These are phyloP conservation scores for Podospora pseudoanserina DNA, from an alignment of 495 filamentous ascomycete genomes.

Conservation along the genomic window DNA sequence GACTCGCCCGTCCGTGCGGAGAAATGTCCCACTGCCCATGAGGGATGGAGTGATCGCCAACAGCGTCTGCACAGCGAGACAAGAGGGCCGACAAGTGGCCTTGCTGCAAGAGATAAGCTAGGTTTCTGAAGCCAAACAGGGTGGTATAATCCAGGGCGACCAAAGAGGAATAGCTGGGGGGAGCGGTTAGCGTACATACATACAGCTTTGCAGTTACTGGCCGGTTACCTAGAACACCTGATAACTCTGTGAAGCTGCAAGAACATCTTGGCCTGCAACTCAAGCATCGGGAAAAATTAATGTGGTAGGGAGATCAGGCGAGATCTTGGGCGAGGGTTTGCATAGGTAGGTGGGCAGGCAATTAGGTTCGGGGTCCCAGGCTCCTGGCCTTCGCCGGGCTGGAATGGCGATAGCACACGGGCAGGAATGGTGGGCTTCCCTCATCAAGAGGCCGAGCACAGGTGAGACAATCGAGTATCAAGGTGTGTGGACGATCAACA, in stretches of 20 bases:
- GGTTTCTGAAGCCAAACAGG: constrained; percentile 9
- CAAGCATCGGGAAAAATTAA: constrained; percentile 12
- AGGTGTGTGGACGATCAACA: background rate
- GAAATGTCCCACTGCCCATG: constrained; percentile 2
- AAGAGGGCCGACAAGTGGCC: constrained; percentile 1
- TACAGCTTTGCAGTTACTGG: background rate
- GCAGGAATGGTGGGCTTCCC: constrained; percentile 13
- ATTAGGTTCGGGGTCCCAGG: background rate
- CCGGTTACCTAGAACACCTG: background rate
- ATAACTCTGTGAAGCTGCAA: background rate
- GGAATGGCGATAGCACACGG: constrained; percentile 15
- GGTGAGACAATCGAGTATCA: background rate
- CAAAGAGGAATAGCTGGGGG: constrained; percentile 7
- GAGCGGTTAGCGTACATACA: constrained; percentile 6
- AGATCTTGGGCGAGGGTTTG: constrained; percentile 4
- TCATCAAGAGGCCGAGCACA: background rate
- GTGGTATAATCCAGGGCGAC: constrained; percentile 6
- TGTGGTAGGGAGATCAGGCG: constrained; percentile 22
- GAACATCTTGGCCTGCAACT: background rate
- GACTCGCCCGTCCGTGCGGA: constrained; percentile 15
- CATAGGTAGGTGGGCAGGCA: constrained; percentile 1
- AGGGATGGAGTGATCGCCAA: constrained; percentile 3
- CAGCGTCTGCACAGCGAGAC: constrained; percentile 13
- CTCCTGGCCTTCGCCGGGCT: constrained; percentile 3
- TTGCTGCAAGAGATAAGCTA: background rate